Conservation (phyloP, 495 filamentous ascomycete species). For the Aspergillus heteromorphus region DNA sequence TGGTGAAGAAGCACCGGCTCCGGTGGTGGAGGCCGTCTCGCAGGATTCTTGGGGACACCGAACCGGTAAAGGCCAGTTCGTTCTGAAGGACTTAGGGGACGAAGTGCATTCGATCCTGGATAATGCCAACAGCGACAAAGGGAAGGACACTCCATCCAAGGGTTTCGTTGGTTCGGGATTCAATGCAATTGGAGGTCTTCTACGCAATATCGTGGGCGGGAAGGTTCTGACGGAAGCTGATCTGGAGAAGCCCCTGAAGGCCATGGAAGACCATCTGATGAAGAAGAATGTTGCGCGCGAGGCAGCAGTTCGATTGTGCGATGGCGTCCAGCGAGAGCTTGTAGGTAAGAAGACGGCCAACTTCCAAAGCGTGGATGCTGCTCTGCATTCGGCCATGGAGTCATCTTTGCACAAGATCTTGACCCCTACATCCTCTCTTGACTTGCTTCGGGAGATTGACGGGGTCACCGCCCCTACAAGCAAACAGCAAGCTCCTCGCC, state of each 20-base stretch:
- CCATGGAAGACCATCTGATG: conserved; percentile 91
- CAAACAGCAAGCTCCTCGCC: conserved; percentile 53
- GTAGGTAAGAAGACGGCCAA: conserved; percentile 86
- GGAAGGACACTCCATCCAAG: conserved; percentile 38
- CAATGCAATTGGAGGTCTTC: conserved; percentile 75
- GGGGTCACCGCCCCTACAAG: conserved; percentile 59
- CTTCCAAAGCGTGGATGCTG: conserved; percentile 86
- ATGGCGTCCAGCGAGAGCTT: conserved; percentile 83
- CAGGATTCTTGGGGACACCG: conserved; percentile 75
- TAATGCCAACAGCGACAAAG: conserved; percentile 61
- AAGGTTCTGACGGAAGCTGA: conserved; percentile 84
- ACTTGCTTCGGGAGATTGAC: conserved; percentile 89
- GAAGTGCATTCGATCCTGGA: conserved; percentile 87
- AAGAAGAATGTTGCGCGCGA: conserved; percentile 96
- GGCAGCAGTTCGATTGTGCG: conserved; percentile 85
- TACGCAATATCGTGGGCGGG: conserved; percentile 90
- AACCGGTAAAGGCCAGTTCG: conserved; percentile 84
- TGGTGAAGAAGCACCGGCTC: conserved; percentile 46
- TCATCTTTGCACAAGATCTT: conserved; percentile 88
- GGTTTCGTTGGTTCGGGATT: conserved; percentile 74
- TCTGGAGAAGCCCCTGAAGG: conserved; percentile 83
- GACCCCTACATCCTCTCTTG: conserved; percentile 89
- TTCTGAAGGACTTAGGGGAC: conserved; percentile 87
- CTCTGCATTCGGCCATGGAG: conserved; percentile 79
- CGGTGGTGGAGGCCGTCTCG: conserved; percentile 65